These are phyloP conservation scores for Candida nemodendra DNA, from an alignment of 805 yeast species.

Conservation along the genomic window DNA sequence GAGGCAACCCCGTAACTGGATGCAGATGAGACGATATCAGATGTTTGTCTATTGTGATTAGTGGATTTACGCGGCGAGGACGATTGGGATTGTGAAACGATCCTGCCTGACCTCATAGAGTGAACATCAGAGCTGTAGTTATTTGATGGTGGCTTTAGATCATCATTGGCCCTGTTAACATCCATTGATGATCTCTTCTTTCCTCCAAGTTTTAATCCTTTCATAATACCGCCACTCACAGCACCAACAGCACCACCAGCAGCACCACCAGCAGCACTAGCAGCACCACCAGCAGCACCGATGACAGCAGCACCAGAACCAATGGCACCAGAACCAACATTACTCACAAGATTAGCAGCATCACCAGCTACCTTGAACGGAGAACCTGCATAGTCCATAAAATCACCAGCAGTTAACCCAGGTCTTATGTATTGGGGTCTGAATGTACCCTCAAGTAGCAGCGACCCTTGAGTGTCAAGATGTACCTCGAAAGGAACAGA, in stretches of 20 bases:
- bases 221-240: conserved; percentile 35
- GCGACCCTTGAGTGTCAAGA: conserved; percentile 63
- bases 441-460: conserved; percentile 55
- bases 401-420: conserved; percentile 45
- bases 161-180: conserved; percentile 9
- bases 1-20: conserved; percentile 37
- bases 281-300: conserved; percentile 42
- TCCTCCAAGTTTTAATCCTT: conserved; percentile 19
- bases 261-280: conserved; percentile 42
- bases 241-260: conserved; percentile 40
- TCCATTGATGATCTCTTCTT: conserved; percentile 21
- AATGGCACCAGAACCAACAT: conserved; percentile 38
- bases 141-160: conserved; percentile 18
- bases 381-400: conserved; percentile 40
- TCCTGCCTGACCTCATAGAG: conserved; percentile 36
- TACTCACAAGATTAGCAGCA: conserved; percentile 38
- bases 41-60: conserved; percentile 16
- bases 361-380: conserved; percentile 51
- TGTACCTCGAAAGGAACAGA: conserved; percentile 43
- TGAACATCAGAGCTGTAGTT: conserved; percentile 34
- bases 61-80: conserved; percentile 12
- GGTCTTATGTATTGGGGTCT: conserved; percentile 69
- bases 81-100: conserved; percentile 16
- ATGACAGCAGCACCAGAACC: conserved; percentile 46
- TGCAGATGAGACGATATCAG: conserved; percentile 38